A percentile compares a stretch with the other conserved stretches of the same genome.
phyloP scores from a whole-genome alignment of 2,329 filamentous ascomycete genomes.

The Diaporthe sp. region DNA sequence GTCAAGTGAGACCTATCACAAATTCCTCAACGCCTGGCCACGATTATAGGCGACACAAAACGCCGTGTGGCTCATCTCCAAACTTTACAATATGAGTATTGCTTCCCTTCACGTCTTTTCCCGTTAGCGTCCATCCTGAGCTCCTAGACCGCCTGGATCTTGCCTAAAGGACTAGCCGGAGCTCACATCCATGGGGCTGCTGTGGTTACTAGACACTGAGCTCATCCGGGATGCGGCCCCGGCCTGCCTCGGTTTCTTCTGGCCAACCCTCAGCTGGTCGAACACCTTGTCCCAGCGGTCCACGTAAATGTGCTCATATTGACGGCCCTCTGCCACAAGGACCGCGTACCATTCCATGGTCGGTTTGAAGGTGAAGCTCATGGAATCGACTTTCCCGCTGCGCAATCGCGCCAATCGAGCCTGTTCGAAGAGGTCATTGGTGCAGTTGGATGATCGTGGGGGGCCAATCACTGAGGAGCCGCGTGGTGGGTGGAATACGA shows the following conservation, averaged over 20 bases:
- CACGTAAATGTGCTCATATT: slow-evolving; percentile 63
- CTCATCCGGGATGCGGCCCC: not conserved
- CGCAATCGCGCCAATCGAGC: slow-evolving; percentile 45
- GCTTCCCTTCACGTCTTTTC: not conserved
- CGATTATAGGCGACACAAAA: not conserved
- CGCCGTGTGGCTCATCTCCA: not conserved
- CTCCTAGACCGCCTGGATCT: not conserved
- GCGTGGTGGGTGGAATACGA: slow-evolving; percentile 62
- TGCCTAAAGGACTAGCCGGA: not conserved
- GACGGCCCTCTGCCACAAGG: slow-evolving; percentile 60
- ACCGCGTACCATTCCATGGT: slow-evolving; percentile 66
- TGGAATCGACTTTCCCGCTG: slow-evolving; percentile 41
- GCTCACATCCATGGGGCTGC: slow-evolving; percentile 23
- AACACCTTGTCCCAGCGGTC: slow-evolving; percentile 58
- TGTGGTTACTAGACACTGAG: slow-evolving; percentile 21
- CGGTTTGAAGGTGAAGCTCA: slow-evolving; percentile 58
- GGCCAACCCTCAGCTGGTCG: slow-evolving; percentile 28
- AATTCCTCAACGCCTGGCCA: not conserved
- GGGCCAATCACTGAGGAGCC: slow-evolving; percentile 39
- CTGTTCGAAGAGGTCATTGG: slow-evolving; percentile 59
- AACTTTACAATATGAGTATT: not conserved
- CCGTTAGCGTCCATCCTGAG: not conserved
- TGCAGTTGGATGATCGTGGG: slow-evolving; percentile 48
- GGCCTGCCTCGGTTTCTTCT: not conserved
- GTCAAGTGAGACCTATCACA: not conserved